Conservation (phyloP, 1,284 basidiomycete species). For the Porogramme epimiltina region DNA sequence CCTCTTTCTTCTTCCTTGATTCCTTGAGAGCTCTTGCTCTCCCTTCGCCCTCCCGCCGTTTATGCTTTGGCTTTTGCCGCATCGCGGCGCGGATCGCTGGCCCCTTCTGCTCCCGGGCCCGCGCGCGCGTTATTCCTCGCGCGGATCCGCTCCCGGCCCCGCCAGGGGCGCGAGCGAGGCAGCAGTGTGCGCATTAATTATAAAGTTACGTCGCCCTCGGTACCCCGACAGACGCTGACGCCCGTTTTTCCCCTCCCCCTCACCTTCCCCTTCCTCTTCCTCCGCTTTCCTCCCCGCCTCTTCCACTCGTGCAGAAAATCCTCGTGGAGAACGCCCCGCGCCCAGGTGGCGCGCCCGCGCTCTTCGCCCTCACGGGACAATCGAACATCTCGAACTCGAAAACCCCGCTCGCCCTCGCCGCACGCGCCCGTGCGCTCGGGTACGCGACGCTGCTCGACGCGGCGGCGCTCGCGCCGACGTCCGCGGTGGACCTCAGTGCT, state of each 20-base stretch:
- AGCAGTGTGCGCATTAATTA: too few species aligned
- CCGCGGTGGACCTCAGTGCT: slow-evolving; percentile 64
- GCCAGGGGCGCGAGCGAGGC: too few species aligned
- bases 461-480: slow-evolving; percentile 76
- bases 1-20: too few species aligned
- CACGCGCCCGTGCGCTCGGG: slow-evolving; percentile 65
- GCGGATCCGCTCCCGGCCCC: too few species aligned
- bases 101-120: too few species aligned
- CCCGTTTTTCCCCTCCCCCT: background rate
- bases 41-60: too few species aligned
- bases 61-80: too few species aligned
- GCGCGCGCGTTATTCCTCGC: too few species aligned
- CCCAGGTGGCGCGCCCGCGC: slow-evolving; percentile 45
- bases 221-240: background rate
- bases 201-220: too few species aligned
- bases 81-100: too few species aligned
- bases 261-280: too few species aligned
- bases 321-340: slow-evolving; percentile 42
- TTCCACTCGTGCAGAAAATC: slow-evolving; percentile 25
- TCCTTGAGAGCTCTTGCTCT: too few species aligned
- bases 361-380: slow-evolving; percentile 75
- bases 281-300: background rate
- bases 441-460: slow-evolving; percentile 77
- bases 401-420: slow-evolving; percentile 40
- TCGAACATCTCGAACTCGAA: slow-evolving; percentile 78